Base-by-base conservation (phyloP, 805 yeast genomes). In the Saccharomycopsis sp. region DNA sequence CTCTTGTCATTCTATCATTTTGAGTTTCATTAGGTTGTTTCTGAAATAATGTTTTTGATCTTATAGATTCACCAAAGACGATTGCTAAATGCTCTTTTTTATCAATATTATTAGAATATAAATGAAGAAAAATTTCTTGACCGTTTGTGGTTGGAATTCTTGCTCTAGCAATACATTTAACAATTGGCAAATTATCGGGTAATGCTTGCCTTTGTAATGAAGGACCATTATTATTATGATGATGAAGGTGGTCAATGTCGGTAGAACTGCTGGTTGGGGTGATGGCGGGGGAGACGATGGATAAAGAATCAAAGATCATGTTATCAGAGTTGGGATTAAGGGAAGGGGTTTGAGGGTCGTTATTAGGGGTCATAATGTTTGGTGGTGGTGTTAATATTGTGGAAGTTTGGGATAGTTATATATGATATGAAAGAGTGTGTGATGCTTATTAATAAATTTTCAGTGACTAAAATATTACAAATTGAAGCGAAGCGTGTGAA, bases 101-200 rank as follows among this genome's bases (percentile, higher is more conserved):
- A 60, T 92, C 99, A 41, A 80, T 62, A 54, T 86, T 76, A 57
- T 92, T 92, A 36, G 81, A 70, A 61, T 92, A 92, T 27, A 92
- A 61, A 62, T 92, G 98, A 41, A 92, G 64, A 52, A 87, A 92
- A 38, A 89, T 87, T 55, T 92, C 98, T 1, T 94, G 87, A 3
- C 96, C 97, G 40, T 78, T 77, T 1, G 95, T 87, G 3, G 99
- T 92, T 37, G 98, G 98, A 41, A 92, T 89, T 45, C 99, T 68
- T 2, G 98, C 36, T 26, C 41, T 1, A 96, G 97, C 47, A 92
- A 64, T 17, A 43, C 37, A 32, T n/a, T 25, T 71, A 10, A 92
- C 97, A 20, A 57, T 51, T 1, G 97, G 97, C 46, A 89, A 63
- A 15, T 23, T 20, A 18, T 31, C 41, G n/a, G 37, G 36, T 21